Evolutionary conservation across 106 monocot species (phyloP).

Genomic region (Narthecium ossifragum): DNA sequence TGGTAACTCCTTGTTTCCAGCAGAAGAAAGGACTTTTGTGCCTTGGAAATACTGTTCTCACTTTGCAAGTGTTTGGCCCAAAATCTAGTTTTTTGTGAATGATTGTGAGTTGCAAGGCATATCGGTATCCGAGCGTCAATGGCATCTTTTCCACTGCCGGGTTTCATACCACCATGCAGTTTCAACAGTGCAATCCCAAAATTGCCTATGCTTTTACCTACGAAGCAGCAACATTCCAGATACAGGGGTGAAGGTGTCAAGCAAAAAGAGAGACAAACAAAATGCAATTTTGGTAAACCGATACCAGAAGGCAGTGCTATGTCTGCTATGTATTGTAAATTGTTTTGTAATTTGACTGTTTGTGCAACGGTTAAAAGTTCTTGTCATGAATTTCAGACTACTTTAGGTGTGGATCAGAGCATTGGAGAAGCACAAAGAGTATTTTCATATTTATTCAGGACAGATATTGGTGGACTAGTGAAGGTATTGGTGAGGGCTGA

Average conservation of each 20-base stretch:
- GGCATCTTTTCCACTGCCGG: conserved; percentile 1
- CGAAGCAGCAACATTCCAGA: not conserved
- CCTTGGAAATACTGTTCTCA: too few relatives aligned
- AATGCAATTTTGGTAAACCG: not conserved
- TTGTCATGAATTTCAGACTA: conserved; percentile 7
- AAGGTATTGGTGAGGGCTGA: conserved; percentile 43
- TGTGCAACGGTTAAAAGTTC: conserved; percentile 8
- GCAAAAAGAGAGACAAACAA: too few relatives aligned
- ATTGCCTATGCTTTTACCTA: not conserved
- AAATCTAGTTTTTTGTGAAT: too few relatives aligned
- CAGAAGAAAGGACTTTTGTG: too few relatives aligned
- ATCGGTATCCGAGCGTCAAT: not conserved
- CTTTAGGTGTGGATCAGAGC: not conserved
- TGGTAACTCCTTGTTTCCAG: too few relatives aligned
- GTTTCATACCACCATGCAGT: not conserved
- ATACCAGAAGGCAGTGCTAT: not conserved
- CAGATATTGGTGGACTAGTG: conserved; percentile 46
- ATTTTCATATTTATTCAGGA: conserved; percentile 42
- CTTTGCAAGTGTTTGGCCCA: too few relatives aligned
- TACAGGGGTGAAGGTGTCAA: too few relatives aligned
- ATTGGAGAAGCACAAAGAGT: conserved; percentile 8
- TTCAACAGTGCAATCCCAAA: not conserved
- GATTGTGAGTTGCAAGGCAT: too few relatives aligned
- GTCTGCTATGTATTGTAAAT: not conserved
- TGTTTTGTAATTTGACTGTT: conserved; percentile 6